Evolutionary conservation across 2,329 filamentous ascomycete genomes (phyloP).

Genomic region (Neurospora sp.): DNA sequence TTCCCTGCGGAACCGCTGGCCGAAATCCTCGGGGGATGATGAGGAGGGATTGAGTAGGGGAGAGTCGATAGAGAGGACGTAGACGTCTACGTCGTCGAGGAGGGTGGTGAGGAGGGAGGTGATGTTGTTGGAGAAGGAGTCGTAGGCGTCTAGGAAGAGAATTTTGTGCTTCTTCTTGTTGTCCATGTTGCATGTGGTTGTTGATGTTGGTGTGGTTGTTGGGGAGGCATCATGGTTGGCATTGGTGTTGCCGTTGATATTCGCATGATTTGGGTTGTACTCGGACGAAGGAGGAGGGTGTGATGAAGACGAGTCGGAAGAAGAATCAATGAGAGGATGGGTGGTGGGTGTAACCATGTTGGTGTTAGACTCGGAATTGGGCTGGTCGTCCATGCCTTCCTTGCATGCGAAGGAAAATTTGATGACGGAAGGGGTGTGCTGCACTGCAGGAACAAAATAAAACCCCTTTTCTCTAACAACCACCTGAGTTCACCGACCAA

Average conservation of each 20-base stretch:
- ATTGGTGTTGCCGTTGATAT: neutral
- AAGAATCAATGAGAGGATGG: neutral
- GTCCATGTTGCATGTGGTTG: neutral
- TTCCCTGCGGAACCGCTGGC: slow-evolving; percentile 32
- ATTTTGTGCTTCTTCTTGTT: slow-evolving; percentile 32
- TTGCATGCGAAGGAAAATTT: neutral
- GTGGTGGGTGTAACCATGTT: neutral
- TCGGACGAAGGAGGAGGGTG: neutral
- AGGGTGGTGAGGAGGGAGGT: slow-evolving; percentile 66
- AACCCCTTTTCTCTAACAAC: neutral
- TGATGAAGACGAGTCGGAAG: neutral
- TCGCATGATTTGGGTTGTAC: neutral
- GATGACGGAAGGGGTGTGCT: neutral
- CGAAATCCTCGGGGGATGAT: neutral
- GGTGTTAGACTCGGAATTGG: neutral
- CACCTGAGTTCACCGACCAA: neutral
- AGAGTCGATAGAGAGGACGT: slow-evolving; percentile 63
- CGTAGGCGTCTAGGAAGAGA: slow-evolving; percentile 89
- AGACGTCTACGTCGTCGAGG: slow-evolving; percentile 53
- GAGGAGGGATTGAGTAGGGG: slow-evolving; percentile 32
- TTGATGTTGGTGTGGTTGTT: neutral
- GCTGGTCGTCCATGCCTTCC: neutral
- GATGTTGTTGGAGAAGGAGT: slow-evolving; percentile 96
- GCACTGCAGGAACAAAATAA: neutral
- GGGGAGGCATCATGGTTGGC: neutral